A percentile compares a stretch with the other conserved stretches of the same genome.
Conservation (phyloP, 129 eudicot genomes). For the Flaveria linearis region DNA sequence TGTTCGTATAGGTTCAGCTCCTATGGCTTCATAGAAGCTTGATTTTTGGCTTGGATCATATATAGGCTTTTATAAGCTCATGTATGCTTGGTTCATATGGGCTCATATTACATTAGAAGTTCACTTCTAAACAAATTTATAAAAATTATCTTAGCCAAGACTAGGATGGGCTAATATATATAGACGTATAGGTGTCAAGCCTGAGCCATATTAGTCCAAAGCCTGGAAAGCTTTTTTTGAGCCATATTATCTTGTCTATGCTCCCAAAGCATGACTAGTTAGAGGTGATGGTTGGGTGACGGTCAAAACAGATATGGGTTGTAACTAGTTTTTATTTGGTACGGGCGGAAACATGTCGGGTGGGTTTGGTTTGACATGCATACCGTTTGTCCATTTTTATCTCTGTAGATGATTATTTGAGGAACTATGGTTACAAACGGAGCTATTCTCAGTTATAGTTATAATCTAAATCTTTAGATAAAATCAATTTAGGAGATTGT, state of each 20-base stretch:
- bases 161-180: not conserved
- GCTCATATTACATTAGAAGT: not conserved
- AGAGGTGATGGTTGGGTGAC: not conserved
- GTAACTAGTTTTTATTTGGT: not conserved
- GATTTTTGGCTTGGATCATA: too few relatives aligned
- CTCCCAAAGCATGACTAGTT: not conserved
- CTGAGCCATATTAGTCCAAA: not conserved
- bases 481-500: not conserved
- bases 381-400: not conserved
- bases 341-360: not conserved
- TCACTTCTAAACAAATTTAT: not conserved
- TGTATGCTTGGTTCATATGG: not conserved
- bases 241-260: not conserved
- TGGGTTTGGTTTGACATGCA: constrained; percentile 1
- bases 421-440: not conserved
- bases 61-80: too few relatives aligned
- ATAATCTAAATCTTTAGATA: not conserved
- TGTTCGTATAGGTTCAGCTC: not conserved
- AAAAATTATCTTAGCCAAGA: not conserved
- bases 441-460: not conserved
- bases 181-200: not conserved
- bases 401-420: not conserved
- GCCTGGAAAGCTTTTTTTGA: not conserved
- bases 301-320: not conserved
- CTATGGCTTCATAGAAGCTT: too few relatives aligned